A percentile compares a stretch with the other conserved stretches of the same genome.
Conservation (phyloP, 208 protist genomes). For the Endotrypanum monterogeii region DNA sequence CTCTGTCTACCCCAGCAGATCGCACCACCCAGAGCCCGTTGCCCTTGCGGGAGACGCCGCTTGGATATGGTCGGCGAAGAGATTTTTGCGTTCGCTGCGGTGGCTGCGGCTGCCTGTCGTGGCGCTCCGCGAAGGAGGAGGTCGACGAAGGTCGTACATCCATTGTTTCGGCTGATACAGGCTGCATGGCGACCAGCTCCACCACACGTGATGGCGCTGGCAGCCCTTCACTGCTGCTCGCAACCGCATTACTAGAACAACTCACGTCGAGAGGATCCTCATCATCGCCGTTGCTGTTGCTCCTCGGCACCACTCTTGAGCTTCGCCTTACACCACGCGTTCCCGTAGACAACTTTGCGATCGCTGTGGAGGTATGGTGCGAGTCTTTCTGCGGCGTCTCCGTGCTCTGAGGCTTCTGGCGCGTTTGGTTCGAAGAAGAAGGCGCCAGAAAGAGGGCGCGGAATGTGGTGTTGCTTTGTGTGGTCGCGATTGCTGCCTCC, state of each 20-base stretch:
- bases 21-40: conserved; percentile 37
- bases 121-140: background rate
- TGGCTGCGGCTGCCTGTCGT: background rate
- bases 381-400: conserved; percentile 2
- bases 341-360: background rate
- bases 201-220: background rate
- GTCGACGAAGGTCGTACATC: background rate
- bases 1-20: conserved; percentile 19
- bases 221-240: background rate
- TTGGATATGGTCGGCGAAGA: background rate
- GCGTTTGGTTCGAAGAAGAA: background rate
- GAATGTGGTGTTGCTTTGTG: background rate
- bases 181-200: conserved; percentile 13
- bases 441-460: conserved; percentile 8
- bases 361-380: background rate
- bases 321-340: background rate
- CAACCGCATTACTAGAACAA: too few relatives aligned
- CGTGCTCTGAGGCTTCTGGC: background rate
- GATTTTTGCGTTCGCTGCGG: background rate
- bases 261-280: background rate
- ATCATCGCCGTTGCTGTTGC: background rate
- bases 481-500: background rate
- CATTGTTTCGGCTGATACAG: background rate
- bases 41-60: conserved; percentile 25
- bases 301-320: background rate